Evolutionary conservation across 805 yeast species (phyloP), one percentile per base, ranked within the genome.

Genomic region (Candida verbasci): DNA sequence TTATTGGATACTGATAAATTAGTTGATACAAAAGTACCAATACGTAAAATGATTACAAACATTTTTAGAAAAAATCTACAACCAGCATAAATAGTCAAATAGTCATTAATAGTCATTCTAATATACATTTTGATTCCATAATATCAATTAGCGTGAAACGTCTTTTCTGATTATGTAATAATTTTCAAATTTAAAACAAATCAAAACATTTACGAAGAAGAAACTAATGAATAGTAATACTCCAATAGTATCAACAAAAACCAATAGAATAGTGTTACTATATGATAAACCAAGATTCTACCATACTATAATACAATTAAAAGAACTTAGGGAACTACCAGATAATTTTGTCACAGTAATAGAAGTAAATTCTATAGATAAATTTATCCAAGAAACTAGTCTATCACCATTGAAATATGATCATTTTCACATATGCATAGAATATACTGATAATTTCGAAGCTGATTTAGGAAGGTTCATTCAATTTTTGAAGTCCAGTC

Each of bases 371-470:
- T 34, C 45, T 6, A 34, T 55, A 10, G 41, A 42, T 8, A 34
- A 35, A 7, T 26, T 35, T 9, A 12, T 42, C 3, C 22, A 26
- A 15, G 49, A 45, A 35, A 24, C 31, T 15, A 31, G 31, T 8
- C 27, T 47, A 4, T 40, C 47, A n/a, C 38, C 42, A 23, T 34
- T 31, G 25, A 42, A 30, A 21, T 56, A 41, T 39, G 50, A 53
- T 33, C 45, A 43, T 29, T 29, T 60, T 20, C 57, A 56, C 41
- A 45, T 62, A 27, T 55, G 56, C 38, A 44, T 62, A 12, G 69
- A 61, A 40, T 62, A 59, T 39, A 56, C 47, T 39, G 54, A 48
- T 25, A 49, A 52, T 16, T 60, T 61, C 43, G 55, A 49, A 17
- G n/a, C 16, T 10, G 49, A 58, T 38, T 34, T 59, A 35, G 44